Conservation (phyloP, 1,284 basidiomycete genomes). For the Cutaneotrichosporon curvatum region DNA sequence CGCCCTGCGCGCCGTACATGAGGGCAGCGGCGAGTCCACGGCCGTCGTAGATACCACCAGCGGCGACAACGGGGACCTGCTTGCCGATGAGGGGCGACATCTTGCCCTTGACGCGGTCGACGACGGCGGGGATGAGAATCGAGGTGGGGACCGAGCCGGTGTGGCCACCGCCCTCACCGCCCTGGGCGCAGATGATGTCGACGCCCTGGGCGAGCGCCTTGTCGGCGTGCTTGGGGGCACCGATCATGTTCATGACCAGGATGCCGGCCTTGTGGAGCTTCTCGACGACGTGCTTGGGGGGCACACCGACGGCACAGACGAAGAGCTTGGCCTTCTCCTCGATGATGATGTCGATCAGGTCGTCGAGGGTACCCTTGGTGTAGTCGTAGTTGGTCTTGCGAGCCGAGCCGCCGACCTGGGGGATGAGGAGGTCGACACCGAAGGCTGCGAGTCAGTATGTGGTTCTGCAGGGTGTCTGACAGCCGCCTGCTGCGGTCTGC, state of each 20-base stretch:
- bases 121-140: constrained; percentile 58
- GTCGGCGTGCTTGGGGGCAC: constrained; percentile 73
- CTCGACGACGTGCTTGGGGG: constrained; percentile 68
- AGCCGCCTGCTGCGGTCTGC: too few species aligned
- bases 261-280: constrained; percentile 72
- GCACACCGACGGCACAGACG: constrained; percentile 72
- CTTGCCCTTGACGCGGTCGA: constrained; percentile 66
- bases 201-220: constrained; percentile 74
- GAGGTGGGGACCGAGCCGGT: constrained; percentile 41
- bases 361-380: constrained; percentile 62
- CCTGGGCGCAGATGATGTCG: constrained; percentile 83
- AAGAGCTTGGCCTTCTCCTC: constrained; percentile 75
- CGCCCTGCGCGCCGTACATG: constrained; percentile 72
- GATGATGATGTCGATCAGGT: constrained; percentile 77
- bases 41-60: constrained; percentile 79
- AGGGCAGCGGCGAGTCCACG: constrained; percentile 76
- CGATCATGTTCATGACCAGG: constrained; percentile 68
- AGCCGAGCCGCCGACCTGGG: constrained; percentile 70
- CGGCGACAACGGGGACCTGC: constrained; percentile 73
- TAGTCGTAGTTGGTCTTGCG: constrained; percentile 65
- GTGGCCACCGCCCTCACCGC: constrained; percentile 73
- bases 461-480: constrained; percentile 37
- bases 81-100: constrained; percentile 69
- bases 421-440: constrained; percentile 78
- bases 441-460: constrained; percentile 51